Evolutionary conservation across 495 filamentous ascomycete genomes (phyloP), one percentile per base, ranked within the genome.

Genomic region (Penicillium macrosclerotiorum): DNA sequence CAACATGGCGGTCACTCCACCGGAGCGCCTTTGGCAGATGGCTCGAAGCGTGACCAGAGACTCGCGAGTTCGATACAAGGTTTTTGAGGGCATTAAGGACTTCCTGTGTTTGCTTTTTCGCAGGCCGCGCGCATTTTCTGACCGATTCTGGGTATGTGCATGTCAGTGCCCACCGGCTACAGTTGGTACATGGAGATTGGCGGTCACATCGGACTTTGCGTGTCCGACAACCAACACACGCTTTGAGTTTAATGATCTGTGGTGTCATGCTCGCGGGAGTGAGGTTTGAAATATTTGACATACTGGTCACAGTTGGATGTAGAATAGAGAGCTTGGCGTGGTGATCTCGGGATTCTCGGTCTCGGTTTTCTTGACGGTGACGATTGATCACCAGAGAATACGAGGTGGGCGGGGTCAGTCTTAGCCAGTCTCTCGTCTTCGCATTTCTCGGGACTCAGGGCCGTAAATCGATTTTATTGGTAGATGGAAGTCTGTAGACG

Each of bases 361-460:
- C 34, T 37, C 34, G 32, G 32, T 35, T 37, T 37, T 22, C 20
- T 22, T 17, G 25, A 5, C 16, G 12, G 5, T 36, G 33, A 11
- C 12, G n/a, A 17, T 19, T 23, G 33, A 5, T 37, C 18, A 6
- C 19, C n/a, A n/a, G n/a, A n/a, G 8, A 23, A 37, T 37, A 37
- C 34, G 18, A 19, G 37, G 37, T 3, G 37, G 32, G 37, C 37
- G 26, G 14, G 26, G 37, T 14, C n/a, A 17, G n/a, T 11, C 9
- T 17, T 13, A 17, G 37, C 23, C 17, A n/a, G 19, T n/a, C 18
- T 29, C 24, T 41, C 37, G 37, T 41, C 13, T 27, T 41, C 37
- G 37, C 37, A 41, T 41, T 41, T 41, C 37, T 41, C 23, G 37
- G 37, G 13, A 24, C 12, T 41, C 29, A 5, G 34, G 9, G 7